Base-by-base conservation (phyloP, 106 monocot species). In the Acanthochlamys bracteata region DNA sequence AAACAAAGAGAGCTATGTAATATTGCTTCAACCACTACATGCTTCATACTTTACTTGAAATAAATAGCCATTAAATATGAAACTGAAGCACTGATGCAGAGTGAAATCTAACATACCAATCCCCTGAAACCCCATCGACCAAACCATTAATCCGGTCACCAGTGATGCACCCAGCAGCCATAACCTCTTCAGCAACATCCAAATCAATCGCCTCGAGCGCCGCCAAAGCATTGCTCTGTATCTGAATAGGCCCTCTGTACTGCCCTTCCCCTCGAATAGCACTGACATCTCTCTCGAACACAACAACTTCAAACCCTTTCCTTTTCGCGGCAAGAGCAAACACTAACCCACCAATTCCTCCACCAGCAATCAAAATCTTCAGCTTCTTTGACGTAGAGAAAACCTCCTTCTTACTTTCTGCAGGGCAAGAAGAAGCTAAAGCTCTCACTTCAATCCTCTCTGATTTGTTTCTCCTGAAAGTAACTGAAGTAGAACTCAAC, bases 241-340 rank as follows among this genome's bases (percentile, higher is more conserved):
- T 82, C 82, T 89, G 89, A 20, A 89, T 89, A 3, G 89, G 89
- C 6, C 89, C 89, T 47, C 89, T 69, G 76, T 89, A 89, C 76
- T 85, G 84, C 61, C 89, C 89, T 55, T 89, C 89, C 16, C 89
- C 89, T 71, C 89, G 69, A 11, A 89, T 63, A 7, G 89, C 89
- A 39, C 89, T 89, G 25, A 82, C 4, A 46, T 89, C 89, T 39
- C 70, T 84, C 89, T 89, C 89, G 53, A 89, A 89, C 15, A 89
- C 89, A 75, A 73, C 12, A 61, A 89, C 89, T 16, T 85, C 89
- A 65, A 82, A 85, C 41, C 89, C 89, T 68, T 89, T 89, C 62
- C 82, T 79, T 69, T 71, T 76, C 41, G 76, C 84, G 26, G 89
- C 84, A 12, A 89, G 66, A 4, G 89, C 89, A 7, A 89, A 52